Percentiles rank a stretch among this genome's conserved stretches.
These are phyloP conservation scores for Skeletonema marinoi DNA, from an alignment of 108 stramenopile genomes.

Conservation along the genomic window DNA sequence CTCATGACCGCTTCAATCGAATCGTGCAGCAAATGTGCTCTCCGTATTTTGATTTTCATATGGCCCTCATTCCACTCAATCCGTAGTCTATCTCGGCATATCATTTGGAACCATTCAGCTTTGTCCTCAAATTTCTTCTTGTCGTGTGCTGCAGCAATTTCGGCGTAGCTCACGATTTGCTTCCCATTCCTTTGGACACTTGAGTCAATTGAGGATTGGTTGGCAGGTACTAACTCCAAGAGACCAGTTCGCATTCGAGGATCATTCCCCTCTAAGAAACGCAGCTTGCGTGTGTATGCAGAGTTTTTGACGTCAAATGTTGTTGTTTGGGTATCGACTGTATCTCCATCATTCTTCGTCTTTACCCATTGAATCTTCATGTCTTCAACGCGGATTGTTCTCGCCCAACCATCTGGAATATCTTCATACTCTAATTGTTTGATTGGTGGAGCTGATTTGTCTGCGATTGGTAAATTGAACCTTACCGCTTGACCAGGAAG, in stretches of 20 bases:
- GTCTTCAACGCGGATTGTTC: slow-evolving; percentile 83
- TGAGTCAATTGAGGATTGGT: slow-evolving; percentile 80
- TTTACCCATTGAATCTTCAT: slow-evolving; percentile 93
- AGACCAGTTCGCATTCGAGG: slow-evolving; percentile 75
- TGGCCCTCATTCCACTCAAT: slow-evolving; percentile 89
- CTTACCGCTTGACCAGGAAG: slow-evolving; percentile 87
- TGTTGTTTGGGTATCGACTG: neutral
- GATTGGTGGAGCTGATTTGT: slow-evolving; percentile 36
- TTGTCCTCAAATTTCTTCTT: slow-evolving; percentile 73
- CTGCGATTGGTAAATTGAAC: slow-evolving; percentile 82
- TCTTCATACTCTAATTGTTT: slow-evolving; percentile 67
- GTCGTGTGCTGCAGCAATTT: slow-evolving; percentile 70
- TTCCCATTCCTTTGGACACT: slow-evolving; percentile 35
- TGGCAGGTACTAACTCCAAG: slow-evolving; percentile 67
- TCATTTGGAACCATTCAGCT: slow-evolving; percentile 82
- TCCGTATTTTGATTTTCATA: slow-evolving; percentile 77
- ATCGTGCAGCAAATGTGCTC: slow-evolving; percentile 78
- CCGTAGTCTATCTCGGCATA: slow-evolving; percentile 60
- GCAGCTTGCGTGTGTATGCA: slow-evolving; percentile 83
- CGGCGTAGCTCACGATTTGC: slow-evolving; percentile 70
- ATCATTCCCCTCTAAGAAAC: slow-evolving; percentile 81
- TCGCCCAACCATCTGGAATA: slow-evolving; percentile 83
- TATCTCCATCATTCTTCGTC: slow-evolving; percentile 59
- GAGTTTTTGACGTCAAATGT: slow-evolving; percentile 74
- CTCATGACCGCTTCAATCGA: slow-evolving; percentile 87